A percentile compares a stretch with the other conserved stretches of the same genome.
phyloP scores from a whole-genome alignment of 352 stramenopile species.

The Phytophthora europaea region DNA sequence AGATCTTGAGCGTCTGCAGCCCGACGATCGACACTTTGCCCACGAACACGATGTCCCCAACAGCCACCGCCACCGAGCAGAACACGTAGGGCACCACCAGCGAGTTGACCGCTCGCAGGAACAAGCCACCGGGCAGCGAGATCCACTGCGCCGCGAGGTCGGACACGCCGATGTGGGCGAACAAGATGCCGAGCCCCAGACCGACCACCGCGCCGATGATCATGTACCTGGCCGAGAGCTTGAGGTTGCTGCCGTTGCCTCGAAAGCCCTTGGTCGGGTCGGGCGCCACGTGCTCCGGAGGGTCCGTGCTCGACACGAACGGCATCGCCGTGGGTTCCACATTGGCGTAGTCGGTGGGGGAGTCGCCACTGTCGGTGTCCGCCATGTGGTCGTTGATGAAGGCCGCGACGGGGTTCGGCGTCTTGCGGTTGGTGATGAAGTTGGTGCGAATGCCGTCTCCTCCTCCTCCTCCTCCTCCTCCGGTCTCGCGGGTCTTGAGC shows the following conservation, averaged over 20 bases:
- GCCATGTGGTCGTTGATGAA: constrained; percentile 33
- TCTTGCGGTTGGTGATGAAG: constrained; percentile 50
- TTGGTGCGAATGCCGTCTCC: constrained; percentile 50
- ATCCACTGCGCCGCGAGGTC: constrained; percentile 62
- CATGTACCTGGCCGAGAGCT: constrained; percentile 64
- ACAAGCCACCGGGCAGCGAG: constrained; percentile 77
- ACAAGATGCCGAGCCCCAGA: constrained; percentile 59
- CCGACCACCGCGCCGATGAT: constrained; percentile 62
- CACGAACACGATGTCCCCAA: constrained; percentile 81
- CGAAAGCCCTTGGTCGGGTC: constrained; percentile 42
- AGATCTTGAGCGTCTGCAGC: constrained; percentile 72
- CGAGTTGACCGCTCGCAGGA: constrained; percentile 78
- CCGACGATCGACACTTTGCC: constrained; percentile 79
- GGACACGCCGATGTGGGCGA: constrained; percentile 55
- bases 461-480: neutral
- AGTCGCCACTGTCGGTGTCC: constrained; percentile 13
- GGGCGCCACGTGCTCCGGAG: constrained; percentile 16
- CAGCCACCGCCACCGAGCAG: constrained; percentile 78
- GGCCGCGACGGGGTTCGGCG: constrained; percentile 20
- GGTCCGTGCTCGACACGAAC: constrained; percentile 46
- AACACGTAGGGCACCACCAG: constrained; percentile 88
- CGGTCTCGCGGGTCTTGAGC: constrained; percentile 10
- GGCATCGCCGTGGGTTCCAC: constrained; percentile 43
- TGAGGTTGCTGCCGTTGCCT: constrained; percentile 54
- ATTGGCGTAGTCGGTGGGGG: constrained; percentile 52